Percentiles rank a stretch among this genome's conserved stretches.
Evolutionary conservation across 2,329 filamentous ascomycete genomes (phyloP).

Genomic region (Claviceps monticola): DNA sequence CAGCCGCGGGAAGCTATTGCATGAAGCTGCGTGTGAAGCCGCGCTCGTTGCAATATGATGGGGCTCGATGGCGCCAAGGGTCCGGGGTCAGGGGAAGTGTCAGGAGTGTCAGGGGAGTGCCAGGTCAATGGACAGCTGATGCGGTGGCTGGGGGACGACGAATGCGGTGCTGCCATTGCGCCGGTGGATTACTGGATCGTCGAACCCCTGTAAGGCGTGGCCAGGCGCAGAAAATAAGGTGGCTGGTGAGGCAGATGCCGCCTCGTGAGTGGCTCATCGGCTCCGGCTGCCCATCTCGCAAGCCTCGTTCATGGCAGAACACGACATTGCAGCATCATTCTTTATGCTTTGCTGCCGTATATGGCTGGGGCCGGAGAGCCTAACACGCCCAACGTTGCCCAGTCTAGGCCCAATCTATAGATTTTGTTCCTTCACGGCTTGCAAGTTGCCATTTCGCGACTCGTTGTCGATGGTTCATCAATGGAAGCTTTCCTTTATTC

Average conservation of each 20-base stretch:
- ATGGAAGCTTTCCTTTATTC: neutral
- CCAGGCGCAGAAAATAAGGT: slow-evolving; percentile 13
- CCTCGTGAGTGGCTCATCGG: neutral
- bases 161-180: neutral
- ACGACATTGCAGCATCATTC: neutral
- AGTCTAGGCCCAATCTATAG: neutral
- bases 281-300: neutral
- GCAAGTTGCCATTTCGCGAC: neutral
- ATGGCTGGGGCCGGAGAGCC: neutral
- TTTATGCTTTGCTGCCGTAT: neutral
- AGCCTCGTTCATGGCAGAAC: neutral
- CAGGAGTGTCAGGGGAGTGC: neutral
- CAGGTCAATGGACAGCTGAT: neutral
- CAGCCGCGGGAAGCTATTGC: neutral
- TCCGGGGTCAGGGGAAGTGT: neutral
- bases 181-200: neutral
- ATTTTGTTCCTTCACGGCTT: neutral
- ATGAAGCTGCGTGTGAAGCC: too few relatives aligned
- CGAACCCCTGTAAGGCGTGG: neutral
- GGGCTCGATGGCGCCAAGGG: neutral
- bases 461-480: neutral
- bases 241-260: slow-evolving; percentile 14
- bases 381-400: neutral
- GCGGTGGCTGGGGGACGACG: neutral
- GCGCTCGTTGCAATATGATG: too few relatives aligned